A percentile compares a stretch with the other conserved stretches of the same genome.
phyloP scores from a whole-genome alignment of 495 filamentous ascomycete species.

The Neurospora sp. region DNA sequence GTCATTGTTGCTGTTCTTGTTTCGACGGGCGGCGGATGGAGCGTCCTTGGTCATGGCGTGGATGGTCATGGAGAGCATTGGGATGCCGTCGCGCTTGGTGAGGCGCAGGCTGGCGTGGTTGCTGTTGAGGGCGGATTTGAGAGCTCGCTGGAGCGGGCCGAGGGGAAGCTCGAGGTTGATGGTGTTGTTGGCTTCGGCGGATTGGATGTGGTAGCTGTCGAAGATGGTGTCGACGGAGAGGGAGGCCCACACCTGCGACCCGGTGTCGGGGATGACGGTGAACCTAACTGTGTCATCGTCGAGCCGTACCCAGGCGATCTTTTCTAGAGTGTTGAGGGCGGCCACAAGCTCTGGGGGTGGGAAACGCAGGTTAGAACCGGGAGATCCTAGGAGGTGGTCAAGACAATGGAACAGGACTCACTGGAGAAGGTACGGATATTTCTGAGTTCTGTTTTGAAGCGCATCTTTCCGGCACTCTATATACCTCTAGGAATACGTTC shows the following conservation, averaged over 20 bases:
- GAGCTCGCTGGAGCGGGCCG: conserved; percentile 65
- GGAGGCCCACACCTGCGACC: conserved; percentile 92
- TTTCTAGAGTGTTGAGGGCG: conserved; percentile 77
- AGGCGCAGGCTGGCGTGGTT: conserved; percentile 73
- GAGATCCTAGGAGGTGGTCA: background rate
- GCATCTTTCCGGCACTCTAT: conserved; percentile 40
- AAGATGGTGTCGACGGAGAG: conserved; percentile 70
- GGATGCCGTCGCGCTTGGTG: conserved; percentile 81
- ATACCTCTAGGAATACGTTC: background rate
- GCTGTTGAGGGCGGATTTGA: conserved; percentile 71
- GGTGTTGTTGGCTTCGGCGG: conserved; percentile 64
- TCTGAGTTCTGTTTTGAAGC: conserved; percentile 69
- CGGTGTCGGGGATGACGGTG: conserved; percentile 86
- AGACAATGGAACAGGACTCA: conserved; percentile 20
- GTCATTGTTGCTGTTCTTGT: conserved; percentile 15
- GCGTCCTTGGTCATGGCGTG: conserved; percentile 45
- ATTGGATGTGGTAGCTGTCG: conserved; percentile 78
- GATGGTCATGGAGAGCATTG: conserved; percentile 79
- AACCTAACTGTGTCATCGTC: conserved; percentile 80
- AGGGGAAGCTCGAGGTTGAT: conserved; percentile 95
- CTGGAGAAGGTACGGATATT: conserved; percentile 81
- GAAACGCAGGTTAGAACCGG: conserved; percentile 2
- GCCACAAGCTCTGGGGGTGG: conserved; percentile 59
- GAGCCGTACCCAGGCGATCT: conserved; percentile 88
- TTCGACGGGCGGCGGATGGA: conserved; percentile 7